Base-by-base conservation (phyloP, 2,329 filamentous ascomycete species). In the Fusarium torreyae region DNA sequence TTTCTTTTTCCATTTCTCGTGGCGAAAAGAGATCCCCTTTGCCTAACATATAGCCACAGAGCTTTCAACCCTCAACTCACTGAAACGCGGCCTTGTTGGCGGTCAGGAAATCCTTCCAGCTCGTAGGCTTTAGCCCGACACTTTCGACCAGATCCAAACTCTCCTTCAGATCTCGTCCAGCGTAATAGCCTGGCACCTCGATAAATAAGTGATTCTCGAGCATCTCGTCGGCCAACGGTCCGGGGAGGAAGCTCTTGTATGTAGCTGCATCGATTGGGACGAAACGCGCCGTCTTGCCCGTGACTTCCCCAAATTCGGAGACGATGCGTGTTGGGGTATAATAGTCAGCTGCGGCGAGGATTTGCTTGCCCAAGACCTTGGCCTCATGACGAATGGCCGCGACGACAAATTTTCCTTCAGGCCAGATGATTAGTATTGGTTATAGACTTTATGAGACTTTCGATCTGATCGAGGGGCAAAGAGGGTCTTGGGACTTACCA, bases 241-340 rank as follows among this genome's bases (percentile, higher is more conserved):
- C 34, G 5, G 34, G 48, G 3, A 51, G 48, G n/a, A 40, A 51
- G 22, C 48, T 40, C 22, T 51, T 51, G 34, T 51, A 51, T 31
- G 48, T 51, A 7, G 22, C 48, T 10, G 34, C 48, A 31, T 51
- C 34, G 26, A 51, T 28, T 10, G 48, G 17, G 11, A 36, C 34
- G 17, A 36, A 36, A 15, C 34, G 34, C 13, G 34, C 17, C 34
- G 17, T 14, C 9, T 36, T 17, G 13, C 34, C 34, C 11, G 13
- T 15, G 9, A 36, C 34, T 36, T 36, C 34, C 13, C 17, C 34
- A 17, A 36, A 36, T 36, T 36, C 34, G 11, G 34, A 36, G 11
- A 36, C 17, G 34, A 36, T 36, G 11, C 13, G 34, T 8, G 34
- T 36, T 2, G 34, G 34, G 3, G 34, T 36, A 36, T 36, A 36